Base-by-base conservation (phyloP, 1,284 basidiomycete genomes). In the Entoloma clypeatum region DNA sequence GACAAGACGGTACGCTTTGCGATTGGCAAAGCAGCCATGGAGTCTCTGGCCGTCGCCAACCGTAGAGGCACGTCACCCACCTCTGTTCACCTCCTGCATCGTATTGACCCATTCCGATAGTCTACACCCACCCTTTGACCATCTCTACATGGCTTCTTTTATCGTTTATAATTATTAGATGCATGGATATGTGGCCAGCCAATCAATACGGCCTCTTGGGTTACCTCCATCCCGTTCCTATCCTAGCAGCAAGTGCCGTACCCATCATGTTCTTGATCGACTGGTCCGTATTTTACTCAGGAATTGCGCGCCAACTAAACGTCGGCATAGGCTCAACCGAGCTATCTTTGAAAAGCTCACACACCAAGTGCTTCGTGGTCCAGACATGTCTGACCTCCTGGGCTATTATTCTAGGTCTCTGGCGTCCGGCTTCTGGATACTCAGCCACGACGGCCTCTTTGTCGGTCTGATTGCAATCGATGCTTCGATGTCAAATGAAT, bases 401-500 rank as follows among this genome's bases (percentile, higher is more conserved):
- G 55, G 56, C 5, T 79, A 85, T 62, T 92, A 92, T 60, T 57
- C 69, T 18, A 68, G 71, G 22, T 74, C 75, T 2, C 69, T 77
- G 2, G 67, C 74, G 0, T 85, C 81, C 2, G 78, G 76, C 1
- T 69, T 86, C 52, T 86, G 81, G 68, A 68, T 90, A 18, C 71
- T 89, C 27, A 76, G 86, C 54, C 79, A 73, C 43, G 74, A 69
- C 11, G 62, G 67, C 21, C 71, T 67, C 7, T 74, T 86, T 43
- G 68, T 88, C 11, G 88, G 86, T 0, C 64, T 86, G 35, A 68
- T 89, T 44, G 82, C 80, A 6, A 49, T 89, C 13, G 87, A 90
- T 58, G 80, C 79, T n/a, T n/a, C n/a, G n/a, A n/a, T n/a, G 7
- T 73, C 67, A 10, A 51, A 47, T 13, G 69, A 69, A 45, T 35